Evolutionary conservation across 805 yeast species (phyloP).

Genomic region (Pichia manshurica): DNA sequence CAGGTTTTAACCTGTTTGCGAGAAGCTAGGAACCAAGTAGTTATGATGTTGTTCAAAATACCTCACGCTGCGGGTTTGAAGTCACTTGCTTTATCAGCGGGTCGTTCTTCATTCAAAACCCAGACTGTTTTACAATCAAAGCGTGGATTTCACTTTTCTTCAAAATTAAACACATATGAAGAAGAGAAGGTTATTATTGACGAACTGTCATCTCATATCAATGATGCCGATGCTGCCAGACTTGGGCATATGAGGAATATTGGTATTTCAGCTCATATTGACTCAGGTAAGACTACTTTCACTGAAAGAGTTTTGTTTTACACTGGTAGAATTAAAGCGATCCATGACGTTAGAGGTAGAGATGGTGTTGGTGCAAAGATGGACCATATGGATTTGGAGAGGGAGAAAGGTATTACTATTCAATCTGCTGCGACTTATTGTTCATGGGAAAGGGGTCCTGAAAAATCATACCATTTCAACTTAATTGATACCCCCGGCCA

Average conservation of each 20-base stretch:
- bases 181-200: conserved; percentile 70
- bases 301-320: conserved; percentile 95
- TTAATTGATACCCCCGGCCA: conserved; percentile 98
- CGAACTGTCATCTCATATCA: conserved; percentile 43
- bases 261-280: conserved; percentile 97
- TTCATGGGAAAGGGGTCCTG: conserved; percentile 77
- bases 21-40: background rate
- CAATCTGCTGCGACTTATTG: conserved; percentile 99
- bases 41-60: conserved; percentile 7
- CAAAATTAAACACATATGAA: conserved; percentile 43
- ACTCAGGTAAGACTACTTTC: conserved; percentile 96
- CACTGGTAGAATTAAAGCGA: conserved; percentile 95
- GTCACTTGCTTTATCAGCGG: conserved; percentile 3
- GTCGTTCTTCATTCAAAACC: conserved; percentile 2
- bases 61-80: conserved; percentile 8
- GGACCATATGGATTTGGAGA: conserved; percentile 98
- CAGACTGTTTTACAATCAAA: background rate
- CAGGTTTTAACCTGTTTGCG: too few relatives aligned
- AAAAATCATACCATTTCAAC: conserved; percentile 71
- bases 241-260: conserved; percentile 75
- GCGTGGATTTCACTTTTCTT: conserved; percentile 33
- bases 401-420: conserved; percentile 97
- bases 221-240: conserved; percentile 46
- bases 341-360: conserved; percentile 94
- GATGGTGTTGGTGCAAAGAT: conserved; percentile 98